phyloP scores from a whole-genome alignment of 768 basidiomycete genomes.

The Termitomyces sp. region DNA sequence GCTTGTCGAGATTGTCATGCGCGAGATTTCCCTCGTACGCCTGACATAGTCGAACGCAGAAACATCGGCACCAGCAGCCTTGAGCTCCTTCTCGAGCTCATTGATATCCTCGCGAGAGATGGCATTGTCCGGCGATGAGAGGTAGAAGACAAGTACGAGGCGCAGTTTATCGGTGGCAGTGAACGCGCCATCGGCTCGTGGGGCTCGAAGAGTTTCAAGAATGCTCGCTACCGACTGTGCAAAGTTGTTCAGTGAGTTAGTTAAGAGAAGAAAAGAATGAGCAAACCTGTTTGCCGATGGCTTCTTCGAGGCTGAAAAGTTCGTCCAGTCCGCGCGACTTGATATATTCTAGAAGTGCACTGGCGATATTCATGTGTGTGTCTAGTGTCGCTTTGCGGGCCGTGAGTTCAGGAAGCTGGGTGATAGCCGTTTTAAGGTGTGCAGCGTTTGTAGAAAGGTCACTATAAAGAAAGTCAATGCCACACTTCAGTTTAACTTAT shows the following conservation, averaged over 20 bases:
- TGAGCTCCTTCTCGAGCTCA: slow-evolving; percentile 87
- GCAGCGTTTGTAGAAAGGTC: slow-evolving; percentile 92
- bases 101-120: slow-evolving; percentile 85
- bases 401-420: slow-evolving; percentile 93
- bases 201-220: slow-evolving; percentile 81
- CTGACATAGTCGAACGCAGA: slow-evolving; percentile 91
- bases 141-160: slow-evolving; percentile 92
- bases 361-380: slow-evolving; percentile 99
- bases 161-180: slow-evolving; percentile 86
- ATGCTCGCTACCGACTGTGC: slow-evolving; percentile 71
- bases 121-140: slow-evolving; percentile 79
- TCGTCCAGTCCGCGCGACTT: slow-evolving; percentile 94
- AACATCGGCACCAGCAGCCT: slow-evolving; percentile 75
- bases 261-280: background rate
- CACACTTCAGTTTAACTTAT: background rate
- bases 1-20: slow-evolving; percentile 78
- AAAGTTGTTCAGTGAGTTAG: background rate
- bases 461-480: slow-evolving; percentile 33
- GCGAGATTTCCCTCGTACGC: slow-evolving; percentile 84
- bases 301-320: slow-evolving; percentile 95
- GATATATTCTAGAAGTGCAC: slow-evolving; percentile 91
- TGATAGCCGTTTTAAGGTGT: slow-evolving; percentile 95
- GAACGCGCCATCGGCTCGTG: slow-evolving; percentile 63
- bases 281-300: slow-evolving; percentile 77
- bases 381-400: slow-evolving; percentile 96